These are phyloP conservation scores for Coleophoma cylindrospora DNA, from an alignment of 2,329 filamentous ascomycete genomes.

Conservation along the genomic window DNA sequence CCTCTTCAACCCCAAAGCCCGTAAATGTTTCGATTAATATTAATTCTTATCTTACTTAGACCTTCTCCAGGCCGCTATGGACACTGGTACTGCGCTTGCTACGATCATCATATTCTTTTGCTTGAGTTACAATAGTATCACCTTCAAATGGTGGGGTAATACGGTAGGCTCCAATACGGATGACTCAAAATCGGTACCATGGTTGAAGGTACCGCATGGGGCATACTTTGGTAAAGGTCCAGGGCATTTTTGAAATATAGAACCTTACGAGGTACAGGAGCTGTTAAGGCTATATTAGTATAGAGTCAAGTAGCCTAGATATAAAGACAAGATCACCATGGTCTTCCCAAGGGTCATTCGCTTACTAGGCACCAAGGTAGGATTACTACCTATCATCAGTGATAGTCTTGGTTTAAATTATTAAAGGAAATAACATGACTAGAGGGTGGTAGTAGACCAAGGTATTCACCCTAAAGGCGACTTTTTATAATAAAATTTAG, in stretches of 20 bases:
- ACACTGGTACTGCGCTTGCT: conserved; percentile 61
- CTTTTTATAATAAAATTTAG: too few relatives aligned
- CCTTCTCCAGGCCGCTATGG: conserved; percentile 64
- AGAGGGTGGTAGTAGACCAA: too few relatives aligned
- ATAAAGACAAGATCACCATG: too few relatives aligned
- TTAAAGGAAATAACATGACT: too few relatives aligned
- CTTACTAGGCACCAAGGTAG: too few relatives aligned
- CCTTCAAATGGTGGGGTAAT: conserved; percentile 60
- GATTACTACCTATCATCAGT: too few relatives aligned
- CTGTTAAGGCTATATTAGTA: too few relatives aligned
- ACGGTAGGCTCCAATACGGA: conserved; percentile 27
- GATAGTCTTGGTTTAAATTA: too few relatives aligned
- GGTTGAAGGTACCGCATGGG: conserved; percentile 23
- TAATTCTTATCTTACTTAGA: conserved; percentile 35
- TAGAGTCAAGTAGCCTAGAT: too few relatives aligned
- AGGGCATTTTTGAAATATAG: conserved; percentile 19
- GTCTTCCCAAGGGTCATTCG: too few relatives aligned
- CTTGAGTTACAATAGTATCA: conserved; percentile 53
- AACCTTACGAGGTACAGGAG: too few relatives aligned
- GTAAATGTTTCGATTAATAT: background rate
- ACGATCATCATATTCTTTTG: conserved; percentile 68
- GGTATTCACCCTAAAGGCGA: too few relatives aligned
- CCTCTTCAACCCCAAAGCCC: background rate
- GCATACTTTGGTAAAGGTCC: conserved; percentile 27
- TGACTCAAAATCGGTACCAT: conserved; percentile 29